Evolutionary conservation across 805 yeast genomes (phyloP), one percentile per base, ranked within the genome.

Genomic region (Sugiyamaella chiloensis): DNA sequence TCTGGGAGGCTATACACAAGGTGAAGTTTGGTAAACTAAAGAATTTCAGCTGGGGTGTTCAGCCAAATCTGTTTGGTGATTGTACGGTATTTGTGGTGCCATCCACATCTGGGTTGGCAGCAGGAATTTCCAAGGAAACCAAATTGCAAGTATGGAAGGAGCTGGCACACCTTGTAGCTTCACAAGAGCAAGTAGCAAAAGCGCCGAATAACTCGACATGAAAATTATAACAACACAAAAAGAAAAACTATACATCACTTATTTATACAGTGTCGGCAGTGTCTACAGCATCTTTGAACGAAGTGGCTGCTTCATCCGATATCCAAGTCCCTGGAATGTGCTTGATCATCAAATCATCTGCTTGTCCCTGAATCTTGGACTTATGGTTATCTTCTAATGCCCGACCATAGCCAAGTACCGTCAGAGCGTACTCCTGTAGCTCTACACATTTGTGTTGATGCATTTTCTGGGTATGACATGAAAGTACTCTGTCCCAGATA

Each of bases 41-140:
- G 26, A 50, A 60, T 20, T 83, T 84, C 51, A 36, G 55, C 27
- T 85, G 83, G 80, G 93, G 91, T 0, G 45, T 58, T 36, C 76
- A 67, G 56, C 51, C 60, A 35, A 52, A 48, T 7, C 26, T 8
- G 21, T 55, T 67, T 50, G 67, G 60, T 60, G 42, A 53, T 39
- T 21, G 49, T 23, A 53, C 63, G n/a, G 60, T 79, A 0, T 80
- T 72, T 61, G 88, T 85, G 4, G 73, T 83, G 23, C 89, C 90
- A 2, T 81, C 81, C 39, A 83, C 90, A 0, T 82, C 88, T 4
- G 91, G 91, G 1, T 63, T 85, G 5, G 90, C 82, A 6, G 69
- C 71, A 6, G 73, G 83, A 7, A 65, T 80, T 58, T 65, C 70
- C 24, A 67, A 66, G 47, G 66, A 63, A 0, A 72, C 69, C 32